Base-by-base conservation (phyloP, 306 rosid species). In the Lathyrus oleraceus region DNA sequence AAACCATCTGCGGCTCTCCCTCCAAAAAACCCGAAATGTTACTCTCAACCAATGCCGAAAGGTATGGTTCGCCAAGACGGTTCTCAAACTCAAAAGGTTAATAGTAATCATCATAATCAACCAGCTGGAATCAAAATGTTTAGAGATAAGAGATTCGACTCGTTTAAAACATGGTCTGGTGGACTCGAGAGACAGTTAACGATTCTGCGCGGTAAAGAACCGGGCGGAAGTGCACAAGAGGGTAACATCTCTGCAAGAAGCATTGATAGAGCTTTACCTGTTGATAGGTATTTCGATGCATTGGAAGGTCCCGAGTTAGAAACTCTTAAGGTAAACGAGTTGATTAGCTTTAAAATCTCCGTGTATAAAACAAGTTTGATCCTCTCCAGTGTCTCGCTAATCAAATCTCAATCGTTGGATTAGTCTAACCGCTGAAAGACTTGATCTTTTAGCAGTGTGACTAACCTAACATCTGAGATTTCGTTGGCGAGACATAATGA, bases 161-260 rank as follows among this genome's bases (percentile, higher is more conserved):
- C 91, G 49, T 92, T 92, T 47, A 92, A 90, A 74, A 92, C 98
- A 54, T 88, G 81, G 86, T 86, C 96, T 16, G 90, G 96, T 28
- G 81, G 61, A 75, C 84, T 92, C 51, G 96, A 85, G 79, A 86
- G 87, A 73, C 96, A 90, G 25, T 19, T 92, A 38, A n/a, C 95
- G 52, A 25, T 80, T 5, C 85, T 89, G 4, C 83, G 96, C 0
- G 91, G 91, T 64, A 92, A 82, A 78, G 16, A 78, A n/a, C 82
- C 78, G 10, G 61, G 54, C 20, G 71, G 61, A 21, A 27, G 51
- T 53, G 27, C 15, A 38, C 44, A 74, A 14, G 77, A 86, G 4
- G 84, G 72, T 14, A 65, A 54, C 70, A 72, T 10, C 13, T 5
- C 25, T 43, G 0, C 21, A 19, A 74, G 44, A 53, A 78, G 12